Evolutionary conservation across 2,329 filamentous ascomycete genomes (phyloP), one percentile per base, ranked within the genome.

Genomic region (Aspergillus hiratsukae): DNA sequence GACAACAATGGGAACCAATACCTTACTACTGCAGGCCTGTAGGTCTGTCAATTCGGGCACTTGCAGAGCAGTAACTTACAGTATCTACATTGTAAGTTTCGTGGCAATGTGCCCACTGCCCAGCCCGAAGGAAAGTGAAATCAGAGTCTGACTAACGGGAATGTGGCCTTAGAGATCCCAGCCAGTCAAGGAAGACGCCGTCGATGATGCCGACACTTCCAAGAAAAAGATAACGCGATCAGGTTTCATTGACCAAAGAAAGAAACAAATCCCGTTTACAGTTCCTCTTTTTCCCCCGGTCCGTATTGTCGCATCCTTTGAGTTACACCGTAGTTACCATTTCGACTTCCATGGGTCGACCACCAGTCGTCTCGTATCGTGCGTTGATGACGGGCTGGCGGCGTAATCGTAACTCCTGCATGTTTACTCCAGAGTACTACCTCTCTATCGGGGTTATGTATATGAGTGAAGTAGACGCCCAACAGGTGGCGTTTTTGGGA

Each of bases 201-300:
- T 55, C 37, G 49, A 57, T 61, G 53, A 62, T 58, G 59, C 52
- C 50, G 46, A 55, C 53, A 59, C 54, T 53, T 28, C 43, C 11
- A 48, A 21, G 28, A 55, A 50, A 19, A 29, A 37, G 8, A 40
- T 25, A 41, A 45, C 21, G 19, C n/a, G n/a, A 19, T 43, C 43
- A 46, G 43, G 43, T 23, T 46, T 46, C 21, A 8, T 21, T 19
- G 9, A 10, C 40, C 40, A 37, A 19, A 50, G 31, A 28, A 50
- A 50, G 28, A 11, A 10, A 25, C 10, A 14, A 46, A 46, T 7
- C 21, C 11, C 21, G 43, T 1, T 11, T 14, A 46, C 21, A 46
- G 21, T 27, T 25, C 21, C 6, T 46, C 27, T 27, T 46, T 46
- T 46, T 23, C 3, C 23, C 6, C 21, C 40, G 10, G 40, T 43